Evolutionary conservation across 805 yeast genomes (phyloP), one percentile per base, ranked within the genome.

Genomic region (Lachancea cidri): DNA sequence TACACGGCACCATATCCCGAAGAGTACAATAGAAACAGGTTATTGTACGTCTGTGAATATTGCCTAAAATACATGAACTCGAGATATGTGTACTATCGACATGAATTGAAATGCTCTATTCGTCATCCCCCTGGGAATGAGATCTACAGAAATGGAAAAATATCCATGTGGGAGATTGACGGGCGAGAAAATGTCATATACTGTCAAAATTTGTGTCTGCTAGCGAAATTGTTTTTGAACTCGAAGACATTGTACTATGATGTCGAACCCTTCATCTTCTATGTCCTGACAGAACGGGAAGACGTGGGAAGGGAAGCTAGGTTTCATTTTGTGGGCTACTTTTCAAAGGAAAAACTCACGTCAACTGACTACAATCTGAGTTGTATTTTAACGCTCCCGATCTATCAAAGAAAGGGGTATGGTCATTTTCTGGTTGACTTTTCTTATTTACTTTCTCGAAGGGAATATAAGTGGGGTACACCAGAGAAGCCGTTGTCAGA

Each of bases 401-500:
- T 81, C 2, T 81, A 82, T 57, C 97, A 91, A 63, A 65, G 96
- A 38, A 77, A 78, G 47, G 98, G 98, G 0, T 87, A 84, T 62
- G 98, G 98, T 2, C 82, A 79, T 58, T 74, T 91, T 45, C 68
- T 93, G 43, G 91, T 93, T 57, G 94, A 86, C 48, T 87, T 93
- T 60, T 86, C 96, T 42, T 93, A 93, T 57, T 63, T 88, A 14
- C 65, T 93, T 36, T 76, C 93, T 1, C 68, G 83, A 38, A 71
- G 77, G 43, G 97, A 91, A 58, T 79, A 46, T 24, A 82, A 81
- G 47, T 73, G 74, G 42, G 98, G 98, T 0, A 85, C 97, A 0
- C 98, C 98, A 0, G 98, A 93, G 54, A 91, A 89, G 56, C 98
- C 98, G 0, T 69, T 91, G 43, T 82, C 93, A 50, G 89, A 84